Base-by-base conservation (phyloP, 495 filamentous ascomycete species). In the Choiromyces venosus region DNA sequence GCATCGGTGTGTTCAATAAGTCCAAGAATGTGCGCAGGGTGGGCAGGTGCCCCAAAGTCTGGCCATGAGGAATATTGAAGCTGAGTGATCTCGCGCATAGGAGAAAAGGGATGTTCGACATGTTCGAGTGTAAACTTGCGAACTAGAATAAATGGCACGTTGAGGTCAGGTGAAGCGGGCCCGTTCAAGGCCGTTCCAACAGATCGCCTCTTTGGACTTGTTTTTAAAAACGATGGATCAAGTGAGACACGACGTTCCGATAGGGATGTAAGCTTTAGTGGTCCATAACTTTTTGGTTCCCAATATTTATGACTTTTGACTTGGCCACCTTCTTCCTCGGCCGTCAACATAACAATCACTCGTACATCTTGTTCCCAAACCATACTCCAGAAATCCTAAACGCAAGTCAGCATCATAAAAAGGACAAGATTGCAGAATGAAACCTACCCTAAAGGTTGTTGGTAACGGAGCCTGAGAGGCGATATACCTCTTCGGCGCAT, bases 321-420 rank as follows among this genome's bases (percentile, higher is more conserved):
- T 78, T 97, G 96, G 10, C 96, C 94, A 37, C 95, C 92, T 85
- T 99, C 95, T 36, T 89, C 85, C 82, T 99, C 95, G n/a, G 95
- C 94, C 4, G 95, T 98, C 71, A 99, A 85, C 87, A 97, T 97
- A 74, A 99, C 94, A 70, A 99, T 88, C 38, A 98, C 91, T 69
- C 93, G 89, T 36, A 96, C 89, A 80, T 97, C 93, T 84, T 98
- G 91, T 80, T 98, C 94, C 95, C 95, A 99, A 65, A 97, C 86
- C 33, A 97, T 90, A 65, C 92, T 93, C 95, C 95, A 99, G 80
- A 99, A 99, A 83, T 99, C 95, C 94, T 97, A 82, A 56, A 38
- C n/a, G 35, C 36, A 37, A 81, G 52, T 89, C 80, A 89, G 86
- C 77, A 72, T 35, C 38, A 65, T 68, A 25, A 18, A 67, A 65